A percentile compares a stretch with the other conserved stretches of the same genome.
Evolutionary conservation across 352 stramenopile genomes (phyloP).

Genomic region (Phytophthora macrochlamydospora): DNA sequence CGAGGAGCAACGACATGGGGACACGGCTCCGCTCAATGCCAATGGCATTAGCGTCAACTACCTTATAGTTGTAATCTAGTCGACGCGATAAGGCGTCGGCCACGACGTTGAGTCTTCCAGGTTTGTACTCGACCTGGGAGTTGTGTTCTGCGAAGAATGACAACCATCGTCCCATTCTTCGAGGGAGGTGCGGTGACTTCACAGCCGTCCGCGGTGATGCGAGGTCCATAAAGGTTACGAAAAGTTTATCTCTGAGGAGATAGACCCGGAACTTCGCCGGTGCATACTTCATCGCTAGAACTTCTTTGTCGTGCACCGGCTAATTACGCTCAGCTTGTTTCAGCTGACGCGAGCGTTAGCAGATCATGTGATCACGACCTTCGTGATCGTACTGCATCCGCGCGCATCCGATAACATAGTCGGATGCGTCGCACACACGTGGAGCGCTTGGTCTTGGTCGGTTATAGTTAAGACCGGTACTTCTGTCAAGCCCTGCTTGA

Average conservation of each 20-base stretch:
- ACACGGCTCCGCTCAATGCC: neutral
- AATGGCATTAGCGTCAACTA: neutral
- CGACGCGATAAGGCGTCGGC: constrained; percentile 8
- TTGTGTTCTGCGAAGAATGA: neutral
- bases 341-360: constrained; percentile 22
- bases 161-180: neutral
- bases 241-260: neutral
- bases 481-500: constrained; percentile 15
- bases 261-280: neutral
- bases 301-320: neutral
- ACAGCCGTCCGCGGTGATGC: neutral
- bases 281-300: neutral
- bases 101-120: constrained; percentile 9
- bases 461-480: neutral
- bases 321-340: constrained; percentile 1
- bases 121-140: constrained; percentile 12
- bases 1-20: neutral
- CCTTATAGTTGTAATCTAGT: neutral
- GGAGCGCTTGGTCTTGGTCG: neutral
- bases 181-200: neutral
- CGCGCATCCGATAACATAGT: neutral
- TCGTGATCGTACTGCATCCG: neutral
- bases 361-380: constrained; percentile 4
- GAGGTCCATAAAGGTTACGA: neutral
- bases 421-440: neutral